These are phyloP conservation scores for Cyanodermella asteris DNA, from an alignment of 2,329 filamentous ascomycete genomes.

Conservation along the genomic window DNA sequence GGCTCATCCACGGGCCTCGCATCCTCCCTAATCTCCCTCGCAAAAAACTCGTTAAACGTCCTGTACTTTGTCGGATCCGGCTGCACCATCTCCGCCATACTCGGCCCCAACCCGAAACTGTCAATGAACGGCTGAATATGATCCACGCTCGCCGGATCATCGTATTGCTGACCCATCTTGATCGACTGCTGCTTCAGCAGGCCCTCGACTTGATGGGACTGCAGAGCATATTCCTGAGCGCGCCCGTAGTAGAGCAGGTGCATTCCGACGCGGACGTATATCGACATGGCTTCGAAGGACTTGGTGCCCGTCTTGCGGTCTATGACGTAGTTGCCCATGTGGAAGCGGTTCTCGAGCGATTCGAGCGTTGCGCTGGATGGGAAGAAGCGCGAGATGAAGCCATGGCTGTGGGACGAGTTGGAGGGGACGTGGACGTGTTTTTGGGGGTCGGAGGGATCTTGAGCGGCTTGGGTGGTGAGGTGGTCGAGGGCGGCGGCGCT, in stretches of 20 bases:
- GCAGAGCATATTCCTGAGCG: conserved; percentile 16
- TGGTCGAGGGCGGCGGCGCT: conserved; percentile 4
- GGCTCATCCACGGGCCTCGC: conserved; percentile 18
- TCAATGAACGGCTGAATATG: conserved; percentile 22
- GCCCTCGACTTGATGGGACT: conserved; percentile 14
- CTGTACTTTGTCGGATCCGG: conserved; percentile 17
- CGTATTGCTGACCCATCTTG: conserved; percentile 21
- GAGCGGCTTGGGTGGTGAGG: conserved; percentile 5
- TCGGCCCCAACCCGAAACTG: conserved; percentile 15
- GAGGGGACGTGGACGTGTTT: conserved; percentile 7
- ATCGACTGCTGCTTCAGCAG: conserved; percentile 16
- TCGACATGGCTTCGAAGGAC: conserved; percentile 20
- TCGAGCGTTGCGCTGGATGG: conserved; percentile 7
- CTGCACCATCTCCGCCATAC: conserved; percentile 15
- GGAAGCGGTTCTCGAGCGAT: conserved; percentile 15
- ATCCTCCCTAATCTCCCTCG: conserved; percentile 15
- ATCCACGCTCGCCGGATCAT: conserved; percentile 14
- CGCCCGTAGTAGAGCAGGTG: conserved; percentile 22
- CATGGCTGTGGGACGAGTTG: conserved; percentile 6
- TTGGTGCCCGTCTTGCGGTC: conserved; percentile 19
- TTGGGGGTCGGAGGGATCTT: conserved; percentile 3
- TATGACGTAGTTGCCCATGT: conserved; percentile 23
- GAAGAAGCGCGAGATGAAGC: conserved; percentile 8
- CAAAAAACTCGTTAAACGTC: conserved; percentile 24
- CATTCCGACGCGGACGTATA: conserved; percentile 22